These are phyloP conservation scores for Petunia hybrid DNA, from an alignment of 305 asterid genomes.

Conservation along the genomic window DNA sequence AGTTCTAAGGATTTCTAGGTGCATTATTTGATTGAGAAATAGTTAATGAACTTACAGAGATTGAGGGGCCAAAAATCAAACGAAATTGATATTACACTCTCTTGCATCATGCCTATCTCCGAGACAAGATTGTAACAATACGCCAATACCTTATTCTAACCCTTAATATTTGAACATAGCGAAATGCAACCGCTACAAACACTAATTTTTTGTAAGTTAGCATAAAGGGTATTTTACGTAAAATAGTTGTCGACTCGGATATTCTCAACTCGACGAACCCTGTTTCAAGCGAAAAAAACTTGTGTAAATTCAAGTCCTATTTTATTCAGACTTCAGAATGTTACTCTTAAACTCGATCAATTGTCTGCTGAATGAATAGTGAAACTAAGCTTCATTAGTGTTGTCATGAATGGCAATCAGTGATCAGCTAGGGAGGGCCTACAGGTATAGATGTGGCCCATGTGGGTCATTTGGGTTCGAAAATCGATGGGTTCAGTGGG, in stretches of 20 bases:
- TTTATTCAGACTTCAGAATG: too few species aligned
- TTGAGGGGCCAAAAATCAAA: background rate
- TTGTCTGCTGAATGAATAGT: background rate
- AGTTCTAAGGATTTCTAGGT: background rate
- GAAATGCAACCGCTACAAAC: too few species aligned
- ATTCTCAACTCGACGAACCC: too few species aligned
- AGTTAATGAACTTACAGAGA: background rate
- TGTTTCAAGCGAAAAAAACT: too few species aligned
- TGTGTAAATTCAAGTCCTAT: too few species aligned
- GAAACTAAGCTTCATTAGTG: background rate
- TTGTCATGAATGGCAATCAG: background rate
- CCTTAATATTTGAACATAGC: too few species aligned
- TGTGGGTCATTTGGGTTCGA: background rate
- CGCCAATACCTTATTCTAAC: too few species aligned
- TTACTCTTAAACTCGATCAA: background rate
- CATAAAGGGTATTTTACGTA: too few species aligned
- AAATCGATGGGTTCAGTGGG: background rate
- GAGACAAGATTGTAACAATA: too few species aligned
- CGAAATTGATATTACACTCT: background rate
- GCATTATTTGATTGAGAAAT: background rate
- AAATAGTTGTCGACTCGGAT: too few species aligned
- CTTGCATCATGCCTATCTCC: background rate
- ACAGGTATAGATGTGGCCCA: slow-evolving; percentile 3
- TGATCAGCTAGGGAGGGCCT: slow-evolving; percentile 7
- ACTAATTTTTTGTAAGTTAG: too few species aligned